Conservation (phyloP, 306 rosid genomes). For the Castanospermum australe region DNA sequence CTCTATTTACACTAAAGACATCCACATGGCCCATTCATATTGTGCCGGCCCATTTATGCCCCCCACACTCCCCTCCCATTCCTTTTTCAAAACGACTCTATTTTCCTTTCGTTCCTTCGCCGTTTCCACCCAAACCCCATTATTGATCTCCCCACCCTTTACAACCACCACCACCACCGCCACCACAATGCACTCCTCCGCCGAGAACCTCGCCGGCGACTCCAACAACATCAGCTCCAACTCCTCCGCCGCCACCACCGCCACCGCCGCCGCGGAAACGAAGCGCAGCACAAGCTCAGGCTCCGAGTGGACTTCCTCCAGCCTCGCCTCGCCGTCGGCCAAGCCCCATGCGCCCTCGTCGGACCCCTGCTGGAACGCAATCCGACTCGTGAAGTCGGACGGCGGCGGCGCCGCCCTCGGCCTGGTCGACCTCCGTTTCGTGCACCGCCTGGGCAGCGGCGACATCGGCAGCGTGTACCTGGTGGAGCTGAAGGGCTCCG, state of each 20-base stretch:
- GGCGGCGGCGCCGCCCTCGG: neutral
- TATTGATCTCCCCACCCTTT: neutral
- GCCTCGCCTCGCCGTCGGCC: neutral
- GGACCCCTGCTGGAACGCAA: constrained; percentile 38
- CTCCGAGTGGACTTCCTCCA: constrained; percentile 19
- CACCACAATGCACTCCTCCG: neutral
- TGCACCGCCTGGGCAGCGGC: constrained; percentile 49
- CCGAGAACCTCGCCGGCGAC: constrained; percentile 14
- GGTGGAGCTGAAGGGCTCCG: constrained; percentile 43
- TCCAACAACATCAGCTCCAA: constrained; percentile 16
- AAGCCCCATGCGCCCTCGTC: constrained; percentile 29
- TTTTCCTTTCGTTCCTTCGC: neutral
- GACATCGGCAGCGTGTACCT: constrained; percentile 57
- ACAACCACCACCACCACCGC: neutral
- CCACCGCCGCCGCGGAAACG: neutral
- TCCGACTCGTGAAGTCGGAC: neutral
- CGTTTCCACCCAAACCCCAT: neutral
- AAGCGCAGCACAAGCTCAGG: constrained; percentile 26
- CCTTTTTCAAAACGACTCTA: neutral
- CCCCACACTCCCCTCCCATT: neutral
- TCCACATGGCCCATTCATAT: neutral
- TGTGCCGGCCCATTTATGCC: neutral
- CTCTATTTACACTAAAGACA: neutral
- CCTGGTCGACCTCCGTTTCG: constrained; percentile 37
- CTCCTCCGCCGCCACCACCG: neutral